A percentile compares a stretch with the other conserved stretches of the same genome.
Evolutionary conservation across 1,284 basidiomycete genomes (phyloP).

Genomic region (Schizophyllum commune): DNA sequence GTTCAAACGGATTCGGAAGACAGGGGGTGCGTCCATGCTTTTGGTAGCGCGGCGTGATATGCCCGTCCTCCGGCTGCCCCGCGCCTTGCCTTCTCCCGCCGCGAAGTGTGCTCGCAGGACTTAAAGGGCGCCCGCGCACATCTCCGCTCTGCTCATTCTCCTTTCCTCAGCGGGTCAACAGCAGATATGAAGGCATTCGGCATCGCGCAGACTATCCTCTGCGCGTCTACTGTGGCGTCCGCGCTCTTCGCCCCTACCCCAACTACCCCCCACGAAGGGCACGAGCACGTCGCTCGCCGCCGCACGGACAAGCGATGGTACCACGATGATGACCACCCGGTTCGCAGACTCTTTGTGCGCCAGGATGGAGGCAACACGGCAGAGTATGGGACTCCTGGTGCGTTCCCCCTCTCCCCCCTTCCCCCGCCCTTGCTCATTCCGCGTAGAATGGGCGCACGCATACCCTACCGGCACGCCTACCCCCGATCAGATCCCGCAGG

Average conservation of each 20-base stretch:
- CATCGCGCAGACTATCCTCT: constrained; percentile 28
- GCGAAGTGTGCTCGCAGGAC: constrained; percentile 1
- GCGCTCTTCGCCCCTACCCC: constrained; percentile 17
- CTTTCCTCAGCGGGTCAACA: not conserved
- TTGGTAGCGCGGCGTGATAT: not conserved
- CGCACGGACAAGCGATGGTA: constrained; percentile 35
- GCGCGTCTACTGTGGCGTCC: constrained; percentile 7
- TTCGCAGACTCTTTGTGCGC: constrained; percentile 52
- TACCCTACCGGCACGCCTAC: constrained; percentile 43
- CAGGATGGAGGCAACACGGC: constrained; percentile 42
- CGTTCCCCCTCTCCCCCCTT: constrained; percentile 11
- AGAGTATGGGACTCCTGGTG: constrained; percentile 52
- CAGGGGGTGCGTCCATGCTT: not conserved
- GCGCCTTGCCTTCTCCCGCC: not conserved
- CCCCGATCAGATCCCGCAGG: constrained; percentile 39
- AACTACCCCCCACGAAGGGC: constrained; percentile 19
- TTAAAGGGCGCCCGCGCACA: not conserved
- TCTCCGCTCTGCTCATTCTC: not conserved
- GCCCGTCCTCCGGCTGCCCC: constrained; percentile 3
- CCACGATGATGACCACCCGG: constrained; percentile 47
- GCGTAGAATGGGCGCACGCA: constrained; percentile 48
- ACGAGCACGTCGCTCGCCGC: constrained; percentile 26
- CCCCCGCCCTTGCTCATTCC: constrained; percentile 1
- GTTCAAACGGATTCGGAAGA: not conserved
- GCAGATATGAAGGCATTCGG: constrained; percentile 10